Percentiles rank a stretch among this genome's conserved stretches.
Evolutionary conservation across 1,139 yeast genomes (phyloP).

Genomic region (Geotrichum australiense): DNA sequence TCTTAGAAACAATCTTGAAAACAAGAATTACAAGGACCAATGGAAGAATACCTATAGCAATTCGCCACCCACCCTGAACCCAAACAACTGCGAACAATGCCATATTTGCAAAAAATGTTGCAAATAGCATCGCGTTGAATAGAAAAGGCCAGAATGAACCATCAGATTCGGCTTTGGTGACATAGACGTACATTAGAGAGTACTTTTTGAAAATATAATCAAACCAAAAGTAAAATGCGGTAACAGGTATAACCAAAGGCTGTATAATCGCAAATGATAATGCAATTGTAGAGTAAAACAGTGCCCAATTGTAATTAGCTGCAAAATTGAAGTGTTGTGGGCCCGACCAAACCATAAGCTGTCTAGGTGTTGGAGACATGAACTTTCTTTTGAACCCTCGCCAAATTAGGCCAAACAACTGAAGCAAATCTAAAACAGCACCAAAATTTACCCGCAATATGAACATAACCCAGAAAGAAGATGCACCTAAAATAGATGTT

Average conservation of each 20-base stretch:
- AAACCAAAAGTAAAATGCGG: slow-evolving; percentile 31
- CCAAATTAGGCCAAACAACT: slow-evolving; percentile 29
- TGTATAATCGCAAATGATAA: slow-evolving; percentile 37
- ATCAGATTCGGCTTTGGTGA: slow-evolving; percentile 37
- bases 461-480: slow-evolving; percentile 41
- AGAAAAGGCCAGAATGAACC: slow-evolving; percentile 38
- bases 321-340: slow-evolving; percentile 37
- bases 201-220: slow-evolving; percentile 35
- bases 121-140: slow-evolving; percentile 34
- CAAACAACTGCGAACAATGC: slow-evolving; percentile 36
- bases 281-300: slow-evolving; percentile 37
- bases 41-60: slow-evolving; percentile 34
- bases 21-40: slow-evolving; percentile 28
- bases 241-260: slow-evolving; percentile 36
- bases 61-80: slow-evolving; percentile 35
- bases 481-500: slow-evolving; percentile 35
- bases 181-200: slow-evolving; percentile 34
- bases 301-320: slow-evolving; percentile 32
- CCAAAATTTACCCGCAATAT: slow-evolving; percentile 34
- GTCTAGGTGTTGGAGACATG: slow-evolving; percentile 36
- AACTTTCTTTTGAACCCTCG: slow-evolving; percentile 29
- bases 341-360: slow-evolving; percentile 32
- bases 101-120: slow-evolving; percentile 34
- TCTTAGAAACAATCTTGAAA: slow-evolving; percentile 29
- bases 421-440: slow-evolving; percentile 32